Base-by-base conservation (phyloP, 2,329 filamentous ascomycete genomes). In the Aspergillus neotritici region DNA sequence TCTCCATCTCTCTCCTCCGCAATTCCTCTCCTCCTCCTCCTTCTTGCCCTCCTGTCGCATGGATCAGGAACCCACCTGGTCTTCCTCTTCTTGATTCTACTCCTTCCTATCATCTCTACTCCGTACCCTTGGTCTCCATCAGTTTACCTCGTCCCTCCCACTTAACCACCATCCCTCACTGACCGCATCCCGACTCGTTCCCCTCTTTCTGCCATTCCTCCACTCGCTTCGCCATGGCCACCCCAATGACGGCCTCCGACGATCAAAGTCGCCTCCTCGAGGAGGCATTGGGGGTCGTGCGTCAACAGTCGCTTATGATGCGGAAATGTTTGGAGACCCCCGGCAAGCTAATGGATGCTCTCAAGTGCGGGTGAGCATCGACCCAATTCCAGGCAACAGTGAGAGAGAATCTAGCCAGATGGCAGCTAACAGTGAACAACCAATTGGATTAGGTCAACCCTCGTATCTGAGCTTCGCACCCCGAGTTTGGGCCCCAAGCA, bases 401-500 rank as follows among this genome's bases (percentile, higher is more conserved):
- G 43, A 9, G 34, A 40, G 43, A 9, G 34, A 40, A 55, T 44
- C 47, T 44, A 36, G 33, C 32, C 34, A 37, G 13, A 31, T 39
- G 29, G 15, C 15, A 17, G 31, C 40, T 46, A 35, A 46, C 39
- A 11, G 31, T n/a, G 28, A 31, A 10, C 4, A n/a, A 49, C 48
- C 47, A 51, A 50, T 50, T 47, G 44, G 32, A 36, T 33, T 41
- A 97, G 93, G 72, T 98, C 93, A 33, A 98, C 93, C 14, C 80
- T 98, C 51, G 91, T 98, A 48, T 96, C 93, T n/a, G 93, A 98
- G 69, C 80, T 98, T 59, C 88, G 93, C 57, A 98, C 93, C 4
- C 94, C 90, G 67, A 96, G 87, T 60, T 79, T 98, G 40, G 89
- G 93, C n/a, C 93, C 93, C 29, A 98, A 98, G 70, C 93, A 98